phyloP scores from a whole-genome alignment of 768 basidiomycete species.

The Glaciozyma martinii region DNA sequence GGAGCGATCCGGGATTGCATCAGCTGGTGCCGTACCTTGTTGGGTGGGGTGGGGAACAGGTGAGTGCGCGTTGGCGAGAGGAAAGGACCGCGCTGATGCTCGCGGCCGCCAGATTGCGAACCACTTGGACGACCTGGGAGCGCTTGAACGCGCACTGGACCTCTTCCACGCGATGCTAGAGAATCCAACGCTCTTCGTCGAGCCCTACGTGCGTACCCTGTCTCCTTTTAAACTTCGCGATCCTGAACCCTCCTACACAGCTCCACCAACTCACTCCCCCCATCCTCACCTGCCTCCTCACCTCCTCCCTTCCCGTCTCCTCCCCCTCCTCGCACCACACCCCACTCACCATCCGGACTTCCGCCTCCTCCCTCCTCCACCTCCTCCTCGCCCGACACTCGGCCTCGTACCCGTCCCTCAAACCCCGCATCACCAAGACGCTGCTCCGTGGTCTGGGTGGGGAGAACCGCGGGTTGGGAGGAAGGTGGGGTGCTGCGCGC shows the following conservation, averaged over 20 bases:
- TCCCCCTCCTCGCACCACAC: slow-evolving; percentile 39
- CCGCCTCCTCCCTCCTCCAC: slow-evolving; percentile 74
- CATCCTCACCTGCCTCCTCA: slow-evolving; percentile 79
- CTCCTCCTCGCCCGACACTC: slow-evolving; percentile 70
- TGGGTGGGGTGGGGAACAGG: slow-evolving; percentile 75
- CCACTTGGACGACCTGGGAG: slow-evolving; percentile 50
- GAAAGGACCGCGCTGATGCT: not conserved
- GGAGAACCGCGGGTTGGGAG: slow-evolving; percentile 47
- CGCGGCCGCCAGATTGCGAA: slow-evolving; percentile 46
- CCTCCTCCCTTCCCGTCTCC: slow-evolving; percentile 67
- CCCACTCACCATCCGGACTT: slow-evolving; percentile 51
- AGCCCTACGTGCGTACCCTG: slow-evolving; percentile 66
- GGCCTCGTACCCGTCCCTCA: slow-evolving; percentile 78
- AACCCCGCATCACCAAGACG: slow-evolving; percentile 86
- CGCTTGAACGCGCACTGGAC: slow-evolving; percentile 72
- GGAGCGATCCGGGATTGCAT: slow-evolving; percentile 82
- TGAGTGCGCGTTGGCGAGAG: not conserved
- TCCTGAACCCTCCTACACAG: slow-evolving; percentile 42
- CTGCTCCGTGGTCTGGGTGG: slow-evolving; percentile 70
- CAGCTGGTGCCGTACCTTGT: slow-evolving; percentile 87
- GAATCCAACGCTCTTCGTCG: slow-evolving; percentile 81
- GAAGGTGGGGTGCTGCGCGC: slow-evolving; percentile 80
- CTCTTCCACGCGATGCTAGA: slow-evolving; percentile 75
- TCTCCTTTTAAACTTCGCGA: not conserved
- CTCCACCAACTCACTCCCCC: slow-evolving; percentile 93